A percentile compares a stretch with the other conserved stretches of the same genome.
Evolutionary conservation across 2,329 filamentous ascomycete genomes (phyloP).

Genomic region (Colletotrichum sp.): DNA sequence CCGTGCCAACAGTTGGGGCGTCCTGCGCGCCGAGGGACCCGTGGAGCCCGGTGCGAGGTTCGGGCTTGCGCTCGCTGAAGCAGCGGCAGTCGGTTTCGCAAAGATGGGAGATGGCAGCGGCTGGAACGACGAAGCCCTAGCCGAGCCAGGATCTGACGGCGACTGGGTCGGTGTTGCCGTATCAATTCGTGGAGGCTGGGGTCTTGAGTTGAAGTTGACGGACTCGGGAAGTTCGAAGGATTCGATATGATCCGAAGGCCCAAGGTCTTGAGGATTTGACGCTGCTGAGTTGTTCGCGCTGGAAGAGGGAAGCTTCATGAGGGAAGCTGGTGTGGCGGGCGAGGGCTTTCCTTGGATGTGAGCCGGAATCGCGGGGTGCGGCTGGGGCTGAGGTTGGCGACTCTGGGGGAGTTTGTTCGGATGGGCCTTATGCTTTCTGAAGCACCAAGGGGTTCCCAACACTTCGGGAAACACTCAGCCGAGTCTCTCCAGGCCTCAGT

Average conservation of each 20-base stretch:
- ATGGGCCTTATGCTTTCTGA: not conserved
- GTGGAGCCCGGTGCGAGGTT: constrained; percentile 62
- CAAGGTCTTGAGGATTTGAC: constrained; percentile 43
- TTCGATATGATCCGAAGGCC: constrained; percentile 57
- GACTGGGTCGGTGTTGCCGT: constrained; percentile 53
- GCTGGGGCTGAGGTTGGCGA: no score
- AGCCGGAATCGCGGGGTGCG: constrained; percentile 26
- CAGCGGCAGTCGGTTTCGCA: constrained; percentile 41
- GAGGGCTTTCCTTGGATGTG: constrained; percentile 50
- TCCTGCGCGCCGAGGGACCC: constrained; percentile 53
- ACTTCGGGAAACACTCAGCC: not conserved
- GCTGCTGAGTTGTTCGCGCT: constrained; percentile 46
- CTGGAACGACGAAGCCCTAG: constrained; percentile 58
- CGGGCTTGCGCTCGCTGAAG: constrained; percentile 70
- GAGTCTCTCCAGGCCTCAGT: not conserved
- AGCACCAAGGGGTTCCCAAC: not conserved
- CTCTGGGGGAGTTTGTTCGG: not conserved
- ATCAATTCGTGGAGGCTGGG: constrained; percentile 54
- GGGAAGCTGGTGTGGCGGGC: constrained; percentile 84
- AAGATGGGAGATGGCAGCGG: constrained; percentile 55
- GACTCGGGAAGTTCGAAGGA: constrained; percentile 77
- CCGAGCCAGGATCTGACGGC: constrained; percentile 39
- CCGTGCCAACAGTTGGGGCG: constrained; percentile 61
- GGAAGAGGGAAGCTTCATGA: constrained; percentile 77
- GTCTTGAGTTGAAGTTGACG: constrained; percentile 48